Evolutionary conservation across 345 rosid genomes (phyloP), one percentile per base, ranked within the genome.

Genomic region (Kernera saxatilis): DNA sequence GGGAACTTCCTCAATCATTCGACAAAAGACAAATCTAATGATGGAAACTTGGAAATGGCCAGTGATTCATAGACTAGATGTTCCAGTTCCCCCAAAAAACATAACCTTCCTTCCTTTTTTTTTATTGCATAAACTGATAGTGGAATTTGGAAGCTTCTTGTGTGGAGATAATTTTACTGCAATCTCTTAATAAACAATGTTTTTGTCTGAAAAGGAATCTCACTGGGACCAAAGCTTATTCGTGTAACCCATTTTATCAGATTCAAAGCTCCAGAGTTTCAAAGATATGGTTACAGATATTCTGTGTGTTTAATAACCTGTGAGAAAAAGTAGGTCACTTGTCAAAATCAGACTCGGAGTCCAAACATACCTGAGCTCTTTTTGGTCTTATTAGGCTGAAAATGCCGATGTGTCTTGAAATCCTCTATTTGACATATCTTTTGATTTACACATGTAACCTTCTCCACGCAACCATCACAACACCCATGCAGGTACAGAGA

Each of bases 1-100:
- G 94, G 94, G 64, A 93, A 85, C 78, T 87, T 89, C 82, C 80
- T 89, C 5, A 70, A 64, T 17, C 67, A 71, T 30, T 18, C 67
- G 17, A 39, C 62, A 14, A 59, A 64, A 57, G 72, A 71, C 69
- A 57, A 58, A 59, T 72, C 75, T 59, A 14, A 2, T 14, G 61
- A 63, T 71, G 71, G 40, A 70, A 56, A 58, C 76, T 36, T 23
- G 69, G 64, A 68, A 19, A 60, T 5, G 43, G 23, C 64, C 59
- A 69, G 61, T 21, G 79, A 76, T 70, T 1, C 76, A 27, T 76
- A 76, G 68, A 45, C 2, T 6, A 37, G 4, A 23, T 48, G 74
- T 35, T 58, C 49, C 29, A 66, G 8, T 48, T 27, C 19, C 5
- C 6, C 6, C 37, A 5, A 8, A 12, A 52, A 40, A 15, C 46